Evolutionary conservation across 2,329 filamentous ascomycete species (phyloP).

Genomic region (Fusarium clavum): DNA sequence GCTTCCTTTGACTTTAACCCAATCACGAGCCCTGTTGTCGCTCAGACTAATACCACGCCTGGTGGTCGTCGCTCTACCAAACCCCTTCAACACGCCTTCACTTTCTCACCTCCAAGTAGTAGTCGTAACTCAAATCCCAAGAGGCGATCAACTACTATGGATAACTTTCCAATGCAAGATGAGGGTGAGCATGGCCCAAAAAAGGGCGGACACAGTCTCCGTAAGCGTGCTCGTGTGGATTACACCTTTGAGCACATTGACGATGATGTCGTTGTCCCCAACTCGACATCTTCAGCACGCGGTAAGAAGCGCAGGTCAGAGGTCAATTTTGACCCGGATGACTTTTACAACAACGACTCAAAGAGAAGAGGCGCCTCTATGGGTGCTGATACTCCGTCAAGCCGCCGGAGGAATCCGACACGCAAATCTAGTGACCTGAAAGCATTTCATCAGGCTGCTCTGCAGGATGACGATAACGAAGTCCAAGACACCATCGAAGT

Average conservation of each 20-base stretch:
- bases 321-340: conserved; percentile 51
- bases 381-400: conserved; percentile 51
- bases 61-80: conserved; percentile 51
- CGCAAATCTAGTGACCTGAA: conserved; percentile 53
- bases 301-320: conserved; percentile 54
- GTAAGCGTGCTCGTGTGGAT: conserved; percentile 67
- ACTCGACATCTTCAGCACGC: conserved; percentile 51
- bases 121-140: conserved; percentile 50
- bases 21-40: conserved; percentile 49
- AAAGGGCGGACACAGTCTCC: conserved; percentile 69
- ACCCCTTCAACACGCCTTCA: conserved; percentile 52
- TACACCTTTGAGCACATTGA: conserved; percentile 67
- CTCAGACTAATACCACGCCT: conserved; percentile 50
- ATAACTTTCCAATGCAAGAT: conserved; percentile 54
- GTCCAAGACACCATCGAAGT: conserved; percentile 70
- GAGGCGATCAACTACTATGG: conserved; percentile 59
- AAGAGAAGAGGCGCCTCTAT: conserved; percentile 55
- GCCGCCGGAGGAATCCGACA: conserved; percentile 55
- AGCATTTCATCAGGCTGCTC: conserved; percentile 47
- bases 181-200: conserved; percentile 62
- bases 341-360: conserved; percentile 44
- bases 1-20: conserved; percentile 48
- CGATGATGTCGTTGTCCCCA: conserved; percentile 57
- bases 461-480: conserved; percentile 58
- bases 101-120: conserved; percentile 52